Conservation (phyloP, 2,329 filamentous ascomycete species). For the Penicillium paneum region DNA sequence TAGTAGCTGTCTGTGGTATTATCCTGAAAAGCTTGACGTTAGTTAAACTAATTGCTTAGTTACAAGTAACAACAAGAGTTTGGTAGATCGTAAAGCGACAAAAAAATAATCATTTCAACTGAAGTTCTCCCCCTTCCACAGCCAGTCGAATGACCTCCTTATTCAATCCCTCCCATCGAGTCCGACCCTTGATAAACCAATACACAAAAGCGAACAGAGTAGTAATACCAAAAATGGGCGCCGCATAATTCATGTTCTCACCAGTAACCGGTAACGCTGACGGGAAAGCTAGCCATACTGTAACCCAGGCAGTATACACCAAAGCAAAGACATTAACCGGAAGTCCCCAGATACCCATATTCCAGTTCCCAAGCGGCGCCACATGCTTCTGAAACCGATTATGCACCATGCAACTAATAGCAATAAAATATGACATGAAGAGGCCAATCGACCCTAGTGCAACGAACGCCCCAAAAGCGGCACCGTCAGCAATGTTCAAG, state of each 20-base stretch:
- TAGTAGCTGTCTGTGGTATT: background rate
- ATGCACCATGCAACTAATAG: slow-evolving; percentile 36
- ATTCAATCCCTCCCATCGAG: slow-evolving; percentile 9
- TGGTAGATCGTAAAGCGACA: background rate
- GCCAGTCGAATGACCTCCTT: slow-evolving; percentile 10
- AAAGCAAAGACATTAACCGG: slow-evolving; percentile 38
- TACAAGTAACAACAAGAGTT: background rate
- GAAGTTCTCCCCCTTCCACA: slow-evolving; percentile 9
- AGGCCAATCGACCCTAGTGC: slow-evolving; percentile 28
- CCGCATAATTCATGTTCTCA: slow-evolving; percentile 41
- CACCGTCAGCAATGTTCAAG: slow-evolving; percentile 41
- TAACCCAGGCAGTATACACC: slow-evolving; percentile 33
- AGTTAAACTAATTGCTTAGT: background rate
- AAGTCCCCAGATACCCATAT: slow-evolving; percentile 25
- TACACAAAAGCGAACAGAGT: slow-evolving; percentile 8
- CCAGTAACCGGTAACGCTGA: slow-evolving; percentile 33
- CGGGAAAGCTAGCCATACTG: slow-evolving; percentile 36
- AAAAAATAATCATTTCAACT: slow-evolving; percentile 2
- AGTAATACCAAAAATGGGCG: slow-evolving; percentile 30
- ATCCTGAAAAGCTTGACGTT: background rate
- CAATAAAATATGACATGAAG: slow-evolving; percentile 43
- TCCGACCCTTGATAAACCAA: slow-evolving; percentile 13
- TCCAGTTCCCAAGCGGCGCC: slow-evolving; percentile 31
- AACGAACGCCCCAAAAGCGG: slow-evolving; percentile 41
- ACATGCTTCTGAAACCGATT: slow-evolving; percentile 27